These are phyloP conservation scores for Jackrogersella multiformis DNA, from an alignment of 495 filamentous ascomycete species.

Conservation along the genomic window DNA sequence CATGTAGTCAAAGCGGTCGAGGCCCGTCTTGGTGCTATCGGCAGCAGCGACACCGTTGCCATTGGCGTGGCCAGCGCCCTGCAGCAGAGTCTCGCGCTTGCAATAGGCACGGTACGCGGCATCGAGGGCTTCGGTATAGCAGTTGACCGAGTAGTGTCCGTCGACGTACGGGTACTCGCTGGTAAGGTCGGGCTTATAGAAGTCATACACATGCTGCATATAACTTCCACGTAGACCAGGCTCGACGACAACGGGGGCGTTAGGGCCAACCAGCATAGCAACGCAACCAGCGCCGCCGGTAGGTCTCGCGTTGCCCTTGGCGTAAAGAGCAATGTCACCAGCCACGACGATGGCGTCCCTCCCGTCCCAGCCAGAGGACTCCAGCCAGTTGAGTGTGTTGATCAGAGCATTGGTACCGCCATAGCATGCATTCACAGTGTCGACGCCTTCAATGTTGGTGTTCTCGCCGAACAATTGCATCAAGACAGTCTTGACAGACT, in stretches of 20 bases:
- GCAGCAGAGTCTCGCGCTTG: conserved; percentile 78
- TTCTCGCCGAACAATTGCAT: conserved; percentile 94
- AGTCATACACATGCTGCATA: conserved; percentile 96
- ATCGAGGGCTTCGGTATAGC: conserved; percentile 96
- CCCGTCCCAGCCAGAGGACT: conserved; percentile 98
- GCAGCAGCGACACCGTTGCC: conserved; percentile 63
- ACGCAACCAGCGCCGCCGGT: conserved; percentile 96
- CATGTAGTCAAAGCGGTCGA: conserved; percentile 96
- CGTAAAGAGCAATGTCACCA: conserved; percentile 98
- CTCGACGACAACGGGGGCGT: conserved; percentile 91
- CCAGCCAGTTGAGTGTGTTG: conserved; percentile 97
- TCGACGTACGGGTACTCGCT: conserved; percentile 98
- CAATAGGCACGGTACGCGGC: conserved; percentile 95
- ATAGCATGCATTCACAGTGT: conserved; percentile 98
- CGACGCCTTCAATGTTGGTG: conserved; percentile 94
- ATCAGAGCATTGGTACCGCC: conserved; percentile 97
- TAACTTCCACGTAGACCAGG: conserved; percentile 91
- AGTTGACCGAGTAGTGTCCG: conserved; percentile 92
- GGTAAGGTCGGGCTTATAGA: conserved; percentile 98
- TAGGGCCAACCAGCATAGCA: conserved; percentile 91
- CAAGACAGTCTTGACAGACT: conserved; percentile 99
- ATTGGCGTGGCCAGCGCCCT: conserved; percentile 64
- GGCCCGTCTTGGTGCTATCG: conserved; percentile 65
- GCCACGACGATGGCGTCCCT: conserved; percentile 92
- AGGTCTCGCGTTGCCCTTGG: conserved; percentile 92